Percentiles rank a stretch among this genome's conserved stretches.
phyloP scores from a whole-genome alignment of 768 basidiomycete species.

The Hirschioporus abietinus region DNA sequence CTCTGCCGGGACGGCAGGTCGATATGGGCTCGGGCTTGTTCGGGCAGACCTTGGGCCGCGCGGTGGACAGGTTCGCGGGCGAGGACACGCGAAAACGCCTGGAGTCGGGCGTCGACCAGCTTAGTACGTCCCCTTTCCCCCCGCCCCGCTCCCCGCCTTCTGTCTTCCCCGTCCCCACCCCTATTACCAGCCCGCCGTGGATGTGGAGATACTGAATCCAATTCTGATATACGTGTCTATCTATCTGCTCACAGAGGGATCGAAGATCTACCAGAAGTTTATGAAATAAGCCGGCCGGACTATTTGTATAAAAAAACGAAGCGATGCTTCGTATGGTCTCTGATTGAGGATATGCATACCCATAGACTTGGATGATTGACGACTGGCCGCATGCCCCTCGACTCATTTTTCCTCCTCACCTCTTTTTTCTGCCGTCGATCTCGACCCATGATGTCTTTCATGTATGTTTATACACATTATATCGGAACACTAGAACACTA shows the following conservation, averaged over 20 bases:
- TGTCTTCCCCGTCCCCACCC: not conserved
- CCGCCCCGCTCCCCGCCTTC: conserved; percentile 3
- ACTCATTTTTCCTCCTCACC: not conserved
- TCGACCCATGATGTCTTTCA: not conserved
- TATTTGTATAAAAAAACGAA: not conserved
- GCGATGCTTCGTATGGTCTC: not conserved
- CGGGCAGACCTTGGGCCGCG: conserved; percentile 36
- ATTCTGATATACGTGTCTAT: conserved; percentile 14
- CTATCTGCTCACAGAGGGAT: conserved; percentile 30
- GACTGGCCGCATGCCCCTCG: not conserved
- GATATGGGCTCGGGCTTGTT: not conserved
- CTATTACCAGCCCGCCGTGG: not conserved
- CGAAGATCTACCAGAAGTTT: conserved; percentile 43
- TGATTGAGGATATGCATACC: not conserved
- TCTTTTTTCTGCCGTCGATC: not conserved
- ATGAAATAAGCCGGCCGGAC: conserved; percentile 23
- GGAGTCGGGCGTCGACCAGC: conserved; percentile 38
- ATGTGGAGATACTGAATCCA: conserved; percentile 14
- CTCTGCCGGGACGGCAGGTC: conserved; percentile 15
- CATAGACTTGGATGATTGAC: not conserved
- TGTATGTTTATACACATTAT: not conserved
- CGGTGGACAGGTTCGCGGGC: conserved; percentile 55
- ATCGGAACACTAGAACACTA: not conserved
- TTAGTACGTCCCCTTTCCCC: conserved; percentile 18
- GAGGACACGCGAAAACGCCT: conserved; percentile 43